Base-by-base conservation (phyloP, 2,329 filamentous ascomycete genomes). In the Aspergillus brunneoviolaceus region DNA sequence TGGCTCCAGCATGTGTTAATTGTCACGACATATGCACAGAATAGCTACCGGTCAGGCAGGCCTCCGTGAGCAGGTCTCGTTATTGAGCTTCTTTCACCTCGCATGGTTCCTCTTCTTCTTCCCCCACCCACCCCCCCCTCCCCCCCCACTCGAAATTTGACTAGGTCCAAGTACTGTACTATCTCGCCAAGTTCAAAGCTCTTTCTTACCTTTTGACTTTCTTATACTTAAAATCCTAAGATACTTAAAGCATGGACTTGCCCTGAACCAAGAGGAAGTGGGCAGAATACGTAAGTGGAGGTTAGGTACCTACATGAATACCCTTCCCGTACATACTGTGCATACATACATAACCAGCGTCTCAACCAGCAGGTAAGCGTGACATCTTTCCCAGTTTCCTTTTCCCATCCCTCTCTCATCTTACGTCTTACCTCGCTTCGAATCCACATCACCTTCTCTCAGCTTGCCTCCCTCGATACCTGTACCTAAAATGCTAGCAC, bases 291-390 rank as follows among this genome's bases (percentile, higher is more conserved):
- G 39, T 45, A 45, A 45, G 39, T 51, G 49, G 27, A 52, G 11
- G 53, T 55, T 48, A 55, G 53, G 53, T 55, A 55, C 50, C 35
- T 52, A 35, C 53, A 55, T 49, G 27, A 29, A 9, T 7, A 3
- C 23, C 14, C 53, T 5, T n/a, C 42, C 25, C 53, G 11, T 54
- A n/a, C 52, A 47, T 45, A 25, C 51, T 29, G 19, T 25, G n/a
- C 33, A 29, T 19, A 14, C 39, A 19, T 45, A 45, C 39, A 45
- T 45, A 45, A 45, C 9, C 39, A 19, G 16, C 14, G 6, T 9
- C 39, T 45, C 39, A 19, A n/a, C 39, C 39, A 45, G 39, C 39
- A 33, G 52, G 39, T 55, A 55, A 55, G 52, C 25, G 53, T 48
- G 45, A 49, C 45, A 35, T 48, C 45, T 35, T 47, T 25, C 27